phyloP scores from a whole-genome alignment of 2,329 filamentous ascomycete genomes.

The Fusarium neocosmosporiellum region DNA sequence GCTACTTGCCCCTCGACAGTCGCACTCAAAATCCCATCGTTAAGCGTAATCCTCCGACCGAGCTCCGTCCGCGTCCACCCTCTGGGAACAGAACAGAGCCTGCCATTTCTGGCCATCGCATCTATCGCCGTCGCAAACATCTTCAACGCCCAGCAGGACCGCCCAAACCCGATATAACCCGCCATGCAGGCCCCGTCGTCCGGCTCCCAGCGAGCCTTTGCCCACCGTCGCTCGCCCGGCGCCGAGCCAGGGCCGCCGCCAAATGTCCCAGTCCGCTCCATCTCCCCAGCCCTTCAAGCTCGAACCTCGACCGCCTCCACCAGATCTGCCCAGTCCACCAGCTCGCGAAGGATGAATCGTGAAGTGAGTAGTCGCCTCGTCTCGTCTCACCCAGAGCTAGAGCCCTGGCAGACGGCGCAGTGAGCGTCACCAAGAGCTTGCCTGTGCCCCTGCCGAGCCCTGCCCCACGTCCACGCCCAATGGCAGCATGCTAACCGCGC shows the following conservation, averaged over 20 bases:
- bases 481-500: constrained; percentile 39
- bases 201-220: constrained; percentile 60
- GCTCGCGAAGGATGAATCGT: constrained; percentile 48
- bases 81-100: not conserved
- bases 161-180: constrained; percentile 4
- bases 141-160: not conserved
- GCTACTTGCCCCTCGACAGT: constrained; percentile 42
- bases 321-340: constrained; percentile 62
- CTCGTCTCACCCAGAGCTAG: not conserved
- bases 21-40: constrained; percentile 35
- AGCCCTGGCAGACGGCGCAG: constrained; percentile 2
- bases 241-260: constrained; percentile 69
- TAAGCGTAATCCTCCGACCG: constrained; percentile 31
- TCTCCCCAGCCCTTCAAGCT: constrained; percentile 71
- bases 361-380: constrained; percentile 45
- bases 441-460: constrained; percentile 35
- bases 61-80: constrained; percentile 15
- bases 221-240: constrained; percentile 73
- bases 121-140: constrained; percentile 12
- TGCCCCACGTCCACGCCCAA: constrained; percentile 31
- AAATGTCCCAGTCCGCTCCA: constrained; percentile 65
- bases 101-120: not conserved
- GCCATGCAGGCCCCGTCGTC: constrained; percentile 39
- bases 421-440: constrained; percentile 1
- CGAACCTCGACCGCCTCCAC: constrained; percentile 76